phyloP scores from a whole-genome alignment of 2,329 filamentous ascomycete species.

The Ophiostoma ulmi region DNA sequence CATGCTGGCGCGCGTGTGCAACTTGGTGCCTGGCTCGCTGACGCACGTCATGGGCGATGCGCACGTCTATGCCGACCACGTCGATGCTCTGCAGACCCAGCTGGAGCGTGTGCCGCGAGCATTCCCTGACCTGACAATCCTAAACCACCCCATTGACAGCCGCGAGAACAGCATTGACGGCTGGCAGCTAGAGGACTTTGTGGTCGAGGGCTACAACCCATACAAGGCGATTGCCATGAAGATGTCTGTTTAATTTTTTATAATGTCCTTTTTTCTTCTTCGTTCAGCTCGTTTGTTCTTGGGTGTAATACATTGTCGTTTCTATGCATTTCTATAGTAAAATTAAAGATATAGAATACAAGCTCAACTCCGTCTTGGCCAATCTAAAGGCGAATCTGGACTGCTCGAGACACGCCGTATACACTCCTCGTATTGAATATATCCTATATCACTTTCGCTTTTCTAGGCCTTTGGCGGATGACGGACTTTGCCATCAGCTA shows the following conservation, averaged over 20 bases:
- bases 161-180: slow-evolving; percentile 75
- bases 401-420: too few species aligned
- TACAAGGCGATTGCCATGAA: slow-evolving; percentile 95
- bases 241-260: slow-evolving; percentile 70
- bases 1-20: slow-evolving; percentile 85
- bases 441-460: too few species aligned
- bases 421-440: too few species aligned
- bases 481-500: too few species aligned
- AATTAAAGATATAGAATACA: not conserved
- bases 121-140: slow-evolving; percentile 76
- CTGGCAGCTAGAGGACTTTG: slow-evolving; percentile 84
- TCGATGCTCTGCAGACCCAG: slow-evolving; percentile 79
- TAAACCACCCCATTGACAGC: slow-evolving; percentile 38
- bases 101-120: slow-evolving; percentile 70
- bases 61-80: slow-evolving; percentile 92
- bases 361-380: too few species aligned
- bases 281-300: not conserved
- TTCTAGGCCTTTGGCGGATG: too few species aligned
- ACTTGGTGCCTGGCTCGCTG: slow-evolving; percentile 77
- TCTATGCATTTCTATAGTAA: not conserved
- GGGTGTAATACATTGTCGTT: not conserved
- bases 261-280: not conserved
- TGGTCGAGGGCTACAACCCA: slow-evolving; percentile 80
- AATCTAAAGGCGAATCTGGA: not conserved
- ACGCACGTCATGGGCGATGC: slow-evolving; percentile 97